Percentiles rank a stretch among this genome's conserved stretches.
Conservation (phyloP, 2,329 filamentous ascomycete species). For the Aspergillus ustus region DNA sequence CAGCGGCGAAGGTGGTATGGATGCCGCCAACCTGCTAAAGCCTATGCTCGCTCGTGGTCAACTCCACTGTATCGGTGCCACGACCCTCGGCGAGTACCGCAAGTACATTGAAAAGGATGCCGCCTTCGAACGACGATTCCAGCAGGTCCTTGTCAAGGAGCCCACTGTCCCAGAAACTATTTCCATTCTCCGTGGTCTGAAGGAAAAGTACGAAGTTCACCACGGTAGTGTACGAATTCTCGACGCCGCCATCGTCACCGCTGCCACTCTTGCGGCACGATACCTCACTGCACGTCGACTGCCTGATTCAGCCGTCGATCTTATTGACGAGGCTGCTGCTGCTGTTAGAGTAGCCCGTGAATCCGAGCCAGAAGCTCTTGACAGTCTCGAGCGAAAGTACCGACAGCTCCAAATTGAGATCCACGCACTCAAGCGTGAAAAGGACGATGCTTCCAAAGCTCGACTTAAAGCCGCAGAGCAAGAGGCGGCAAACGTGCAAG, state of each 20-base stretch:
- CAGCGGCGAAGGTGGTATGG: conserved; percentile 96
- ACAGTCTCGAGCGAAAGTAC: conserved; percentile 87
- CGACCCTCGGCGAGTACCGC: conserved; percentile 90
- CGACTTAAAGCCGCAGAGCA: conserved; percentile 82
- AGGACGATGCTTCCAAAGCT: conserved; percentile 87
- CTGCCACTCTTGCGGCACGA: conserved; percentile 87
- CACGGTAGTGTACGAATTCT: conserved; percentile 91
- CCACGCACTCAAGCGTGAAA: conserved; percentile 89
- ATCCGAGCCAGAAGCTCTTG: conserved; percentile 93
- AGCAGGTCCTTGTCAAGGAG: conserved; percentile 97
- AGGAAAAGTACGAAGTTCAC: conserved; percentile 97
- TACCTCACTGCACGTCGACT: conserved; percentile 90
- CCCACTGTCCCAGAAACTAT: conserved; percentile 86
- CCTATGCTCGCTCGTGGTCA: conserved; percentile 97
- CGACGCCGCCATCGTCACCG: conserved; percentile 87
- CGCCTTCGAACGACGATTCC: conserved; percentile 97
- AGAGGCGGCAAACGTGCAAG: conserved; percentile 91
- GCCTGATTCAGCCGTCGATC: conserved; percentile 93
- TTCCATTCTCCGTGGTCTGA: conserved; percentile 96
- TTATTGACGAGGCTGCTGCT: conserved; percentile 94
- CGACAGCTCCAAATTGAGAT: conserved; percentile 97
- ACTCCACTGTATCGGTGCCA: conserved; percentile 96
- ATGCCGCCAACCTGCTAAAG: conserved; percentile 95
- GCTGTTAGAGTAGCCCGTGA: conserved; percentile 95
- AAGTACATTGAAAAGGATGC: conserved; percentile 99